Base-by-base conservation (phyloP, 148 eudicot genomes). In the Drosera capensis region DNA sequence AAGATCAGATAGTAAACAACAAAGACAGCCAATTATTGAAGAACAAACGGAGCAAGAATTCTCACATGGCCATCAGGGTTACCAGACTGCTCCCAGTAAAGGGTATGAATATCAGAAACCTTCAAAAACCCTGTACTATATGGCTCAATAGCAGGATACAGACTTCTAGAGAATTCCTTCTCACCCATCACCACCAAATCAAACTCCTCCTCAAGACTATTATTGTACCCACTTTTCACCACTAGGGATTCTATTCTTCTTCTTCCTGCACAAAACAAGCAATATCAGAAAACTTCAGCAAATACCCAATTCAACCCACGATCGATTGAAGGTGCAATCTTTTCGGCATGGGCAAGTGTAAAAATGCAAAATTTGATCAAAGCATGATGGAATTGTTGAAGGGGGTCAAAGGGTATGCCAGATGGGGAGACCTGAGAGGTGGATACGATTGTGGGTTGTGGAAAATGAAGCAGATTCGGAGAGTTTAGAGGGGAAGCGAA, bases 31-130 rank as follows among this genome's bases (percentile, higher is more conserved):
- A 34, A 34, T 11, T 4, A 34, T 34, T 11, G 14, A 5, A 34
- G 31, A 0, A 28, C 13, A 2, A 15, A 34, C 11, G 3, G n/a
- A 9, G 38, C 38, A 11, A 34, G 2, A 34, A 15, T 34, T 57
- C 99, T 78, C 72, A 90, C 99, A 71, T 78, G 72, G 31, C 99
- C 99, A 67, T 63, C 48, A 7, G 99, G 95, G 51, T 84, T 90
- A 21, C 99, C 93, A 7, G 95, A 90, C 57, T 90, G 87, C 78
- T 90, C 99, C 86, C 94, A 90, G 42, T 84, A 84, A 36, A 90
- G 44, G 17, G 74, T 45, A 49, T 90, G 99, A 63, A 80, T 50
- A 51, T 84, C 82, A 13, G 99, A 90, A 71, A 90, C 99, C 78
- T 78, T 84, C 64, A 90, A 70, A 26, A 64, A 71, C 9, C 93